These are phyloP conservation scores for Rachicladosporium sp. DNA, from an alignment of 2,329 filamentous ascomycete species.

Conservation along the genomic window DNA sequence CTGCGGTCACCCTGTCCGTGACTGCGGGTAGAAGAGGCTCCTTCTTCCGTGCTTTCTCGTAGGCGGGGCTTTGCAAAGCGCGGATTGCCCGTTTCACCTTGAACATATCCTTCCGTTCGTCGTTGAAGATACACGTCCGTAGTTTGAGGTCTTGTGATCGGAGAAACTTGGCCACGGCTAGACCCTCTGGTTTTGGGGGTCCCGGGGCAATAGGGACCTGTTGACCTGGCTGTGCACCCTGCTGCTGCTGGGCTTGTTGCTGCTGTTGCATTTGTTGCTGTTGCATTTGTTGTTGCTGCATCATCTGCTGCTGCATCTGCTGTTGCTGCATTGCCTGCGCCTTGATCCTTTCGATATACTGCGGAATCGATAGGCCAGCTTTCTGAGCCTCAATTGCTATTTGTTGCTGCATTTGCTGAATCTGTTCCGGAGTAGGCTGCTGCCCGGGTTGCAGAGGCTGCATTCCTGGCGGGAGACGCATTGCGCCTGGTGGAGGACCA, in stretches of 20 bases:
- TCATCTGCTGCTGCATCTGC: constrained; percentile 34
- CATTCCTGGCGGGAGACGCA: constrained; percentile 2
- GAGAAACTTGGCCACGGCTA: constrained; percentile 83
- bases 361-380: constrained; percentile 69
- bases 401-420: constrained; percentile 70
- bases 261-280: constrained; percentile 33
- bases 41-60: constrained; percentile 79
- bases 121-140: constrained; percentile 84
- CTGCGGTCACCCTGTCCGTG: constrained; percentile 74
- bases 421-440: constrained; percentile 69
- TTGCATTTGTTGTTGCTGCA: constrained; percentile 42
- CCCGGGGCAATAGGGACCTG: constrained; percentile 60
- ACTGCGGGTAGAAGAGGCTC: constrained; percentile 81
- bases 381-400: constrained; percentile 72
- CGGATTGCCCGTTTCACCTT: constrained; percentile 93
- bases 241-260: constrained; percentile 25
- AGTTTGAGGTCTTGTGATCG: constrained; percentile 74
- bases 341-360: constrained; percentile 56
- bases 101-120: constrained; percentile 97
- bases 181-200: constrained; percentile 75
- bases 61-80: constrained; percentile 76
- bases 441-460: constrained; percentile 26
- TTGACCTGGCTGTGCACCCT: constrained; percentile 35
- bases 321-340: constrained; percentile 44
- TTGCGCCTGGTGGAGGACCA: no score